These are phyloP conservation scores for Rubia yunnanensis DNA, from an alignment of 257 asterid genomes.

Conservation along the genomic window DNA sequence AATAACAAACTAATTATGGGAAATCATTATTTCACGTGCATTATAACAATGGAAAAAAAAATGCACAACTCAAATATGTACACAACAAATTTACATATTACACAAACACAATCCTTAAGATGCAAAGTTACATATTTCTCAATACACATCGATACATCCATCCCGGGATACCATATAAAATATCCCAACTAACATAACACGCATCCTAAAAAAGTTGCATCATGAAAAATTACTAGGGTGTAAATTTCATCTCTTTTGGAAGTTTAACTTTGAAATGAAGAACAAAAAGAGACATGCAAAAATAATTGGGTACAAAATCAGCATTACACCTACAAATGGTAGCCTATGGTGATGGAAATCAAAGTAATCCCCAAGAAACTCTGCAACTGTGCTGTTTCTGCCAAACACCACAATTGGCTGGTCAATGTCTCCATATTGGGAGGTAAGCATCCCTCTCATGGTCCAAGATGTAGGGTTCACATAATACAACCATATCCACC, in stretches of 20 bases:
- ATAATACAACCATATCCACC: constrained; percentile 52
- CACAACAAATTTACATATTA: too few relatives aligned
- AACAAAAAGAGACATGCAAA: constrained; percentile 40
- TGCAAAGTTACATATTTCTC: too few relatives aligned
- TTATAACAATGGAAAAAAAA: too few relatives aligned
- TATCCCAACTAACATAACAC: too few relatives aligned
- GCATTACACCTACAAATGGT: constrained; percentile 41
- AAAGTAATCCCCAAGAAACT: constrained; percentile 40
- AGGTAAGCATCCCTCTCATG: constrained; percentile 38
- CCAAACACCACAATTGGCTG: constrained; percentile 37
- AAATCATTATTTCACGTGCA: too few relatives aligned
- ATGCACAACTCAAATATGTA: too few relatives aligned
- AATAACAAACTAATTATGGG: too few relatives aligned
- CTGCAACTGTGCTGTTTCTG: constrained; percentile 29
- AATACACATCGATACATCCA: too few relatives aligned
- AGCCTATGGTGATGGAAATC: constrained; percentile 35
- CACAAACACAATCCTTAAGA: too few relatives aligned
- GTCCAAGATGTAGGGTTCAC: constrained; percentile 50
- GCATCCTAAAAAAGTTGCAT: too few relatives aligned
- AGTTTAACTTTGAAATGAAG: constrained; percentile 40
- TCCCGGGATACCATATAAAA: too few relatives aligned
- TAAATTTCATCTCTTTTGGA: constrained; percentile 35
- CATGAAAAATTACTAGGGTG: too few relatives aligned
- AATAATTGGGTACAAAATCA: constrained; percentile 32
- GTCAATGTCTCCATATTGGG: constrained; percentile 46